Conservation (phyloP, 2,329 filamentous ascomycete genomes). For the Erysiphe pisi region DNA sequence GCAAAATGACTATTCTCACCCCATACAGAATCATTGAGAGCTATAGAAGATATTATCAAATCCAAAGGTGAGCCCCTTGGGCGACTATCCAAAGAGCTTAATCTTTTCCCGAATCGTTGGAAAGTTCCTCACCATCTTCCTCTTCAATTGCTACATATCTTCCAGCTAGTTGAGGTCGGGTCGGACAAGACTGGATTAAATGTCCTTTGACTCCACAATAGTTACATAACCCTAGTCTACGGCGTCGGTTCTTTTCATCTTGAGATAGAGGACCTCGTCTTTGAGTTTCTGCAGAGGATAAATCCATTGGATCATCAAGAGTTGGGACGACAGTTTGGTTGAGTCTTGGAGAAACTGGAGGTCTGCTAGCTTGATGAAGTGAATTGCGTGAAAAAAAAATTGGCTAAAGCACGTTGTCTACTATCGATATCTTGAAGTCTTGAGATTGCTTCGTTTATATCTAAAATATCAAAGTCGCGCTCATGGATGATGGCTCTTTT, state of each 20-base stretch:
- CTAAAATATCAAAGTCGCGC: not conserved
- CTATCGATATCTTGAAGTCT: not conserved
- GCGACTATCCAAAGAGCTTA: not conserved
- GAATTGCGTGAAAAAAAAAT: not conserved
- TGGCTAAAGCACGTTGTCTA: not conserved
- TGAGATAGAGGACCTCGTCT: not conserved
- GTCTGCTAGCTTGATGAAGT: not conserved
- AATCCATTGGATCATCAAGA: not conserved
- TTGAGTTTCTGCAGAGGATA: not conserved
- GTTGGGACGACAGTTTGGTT: not conserved
- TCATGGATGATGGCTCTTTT: not conserved
- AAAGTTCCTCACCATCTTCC: not conserved
- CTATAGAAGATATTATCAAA: not conserved
- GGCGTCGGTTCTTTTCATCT: not conserved
- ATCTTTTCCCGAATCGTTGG: not conserved
- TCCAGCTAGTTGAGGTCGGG: not conserved
- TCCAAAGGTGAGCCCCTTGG: not conserved
- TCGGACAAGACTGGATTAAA: not conserved
- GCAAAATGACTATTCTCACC: not conserved
- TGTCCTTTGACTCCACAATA: constrained; percentile 9
- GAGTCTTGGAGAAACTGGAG: not conserved
- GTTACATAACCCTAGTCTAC: not conserved
- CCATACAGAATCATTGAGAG: not conserved
- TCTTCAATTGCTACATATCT: not conserved
- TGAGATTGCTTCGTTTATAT: not conserved